Percentiles rank a stretch among this genome's conserved stretches.
Conservation (phyloP, 345 rosid species). For the Nephelium lappaceum region DNA sequence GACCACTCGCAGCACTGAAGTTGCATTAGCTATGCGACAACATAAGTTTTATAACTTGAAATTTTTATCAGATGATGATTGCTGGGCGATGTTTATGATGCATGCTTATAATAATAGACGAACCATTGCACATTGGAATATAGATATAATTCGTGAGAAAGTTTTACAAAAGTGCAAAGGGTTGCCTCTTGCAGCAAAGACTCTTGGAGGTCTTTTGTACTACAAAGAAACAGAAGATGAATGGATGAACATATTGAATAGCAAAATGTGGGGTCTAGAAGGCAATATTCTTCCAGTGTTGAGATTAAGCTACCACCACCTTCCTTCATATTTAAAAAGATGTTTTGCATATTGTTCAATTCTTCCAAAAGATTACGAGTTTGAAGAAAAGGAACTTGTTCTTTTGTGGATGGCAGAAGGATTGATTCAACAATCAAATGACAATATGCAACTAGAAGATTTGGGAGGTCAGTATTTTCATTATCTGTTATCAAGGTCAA, state of each 20-base stretch:
- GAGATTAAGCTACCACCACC: neutral
- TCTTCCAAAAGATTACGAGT: constrained; percentile 21
- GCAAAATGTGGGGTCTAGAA: neutral
- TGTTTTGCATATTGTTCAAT: constrained; percentile 23
- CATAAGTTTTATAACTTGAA: neutral
- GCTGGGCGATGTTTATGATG: constrained; percentile 5
- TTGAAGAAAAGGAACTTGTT: constrained; percentile 20
- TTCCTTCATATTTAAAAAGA: neutral
- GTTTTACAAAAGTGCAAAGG: constrained; percentile 16
- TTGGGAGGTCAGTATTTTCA: no score
- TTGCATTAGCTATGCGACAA: constrained; percentile 13
- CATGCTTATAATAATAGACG: no score
- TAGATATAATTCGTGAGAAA: neutral
- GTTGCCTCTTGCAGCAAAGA: constrained; percentile 22
- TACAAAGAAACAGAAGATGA: neutral
- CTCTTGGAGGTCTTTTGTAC: constrained; percentile 22
- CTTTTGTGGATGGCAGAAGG: constrained; percentile 29
- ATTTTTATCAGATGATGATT: constrained; percentile 13
- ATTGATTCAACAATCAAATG: neutral
- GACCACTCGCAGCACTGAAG: constrained; percentile 22
- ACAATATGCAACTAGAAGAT: no score
- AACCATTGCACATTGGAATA: no score
- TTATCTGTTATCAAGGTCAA: no score
- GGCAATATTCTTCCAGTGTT: no score
- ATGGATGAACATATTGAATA: constrained; percentile 11